Evolutionary conservation across 805 yeast genomes (phyloP).

Genomic region (Candida arabinofermentans): DNA sequence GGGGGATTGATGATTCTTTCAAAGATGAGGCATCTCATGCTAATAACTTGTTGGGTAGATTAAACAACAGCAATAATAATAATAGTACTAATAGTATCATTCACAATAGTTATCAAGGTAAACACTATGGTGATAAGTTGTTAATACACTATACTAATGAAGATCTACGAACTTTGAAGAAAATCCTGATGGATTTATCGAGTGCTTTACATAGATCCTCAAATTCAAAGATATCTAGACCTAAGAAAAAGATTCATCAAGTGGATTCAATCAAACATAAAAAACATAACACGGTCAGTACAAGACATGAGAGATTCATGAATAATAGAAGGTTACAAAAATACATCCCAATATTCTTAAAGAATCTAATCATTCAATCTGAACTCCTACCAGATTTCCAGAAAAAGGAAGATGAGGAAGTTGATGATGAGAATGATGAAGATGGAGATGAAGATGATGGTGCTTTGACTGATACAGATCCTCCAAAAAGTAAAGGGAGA

Average conservation of each 20-base stretch:
- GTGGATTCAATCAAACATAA: too few relatives aligned
- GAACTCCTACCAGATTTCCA: conserved; percentile 20
- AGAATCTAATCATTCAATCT: conserved; percentile 23
- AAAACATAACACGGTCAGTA: too few relatives aligned
- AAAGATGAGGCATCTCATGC: too few relatives aligned
- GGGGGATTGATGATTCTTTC: conserved; percentile 29
- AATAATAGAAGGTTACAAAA: conserved; percentile 28
- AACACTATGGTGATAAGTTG: conserved; percentile 22
- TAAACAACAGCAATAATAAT: not conserved
- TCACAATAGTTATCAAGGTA: not conserved
- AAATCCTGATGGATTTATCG: conserved; percentile 18
- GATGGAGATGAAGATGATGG: conserved; percentile 4
- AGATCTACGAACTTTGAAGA: conserved; percentile 19
- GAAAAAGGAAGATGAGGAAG: conserved; percentile 2
- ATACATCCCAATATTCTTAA: conserved; percentile 28
- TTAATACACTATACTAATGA: conserved; percentile 16
- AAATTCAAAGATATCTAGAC: not conserved
- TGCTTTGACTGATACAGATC: conserved; percentile 9
- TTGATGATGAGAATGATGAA: conserved; percentile 4
- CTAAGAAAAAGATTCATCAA: not conserved
- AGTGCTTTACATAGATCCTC: conserved; percentile 11
- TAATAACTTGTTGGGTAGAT: too few relatives aligned
- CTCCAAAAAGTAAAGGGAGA: conserved; percentile 3
- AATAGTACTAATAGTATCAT: conserved; percentile 1
- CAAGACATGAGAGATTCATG: conserved; percentile 17